Conservation (phyloP, 345 rosid species). For the Hevea brasiliensis region DNA sequence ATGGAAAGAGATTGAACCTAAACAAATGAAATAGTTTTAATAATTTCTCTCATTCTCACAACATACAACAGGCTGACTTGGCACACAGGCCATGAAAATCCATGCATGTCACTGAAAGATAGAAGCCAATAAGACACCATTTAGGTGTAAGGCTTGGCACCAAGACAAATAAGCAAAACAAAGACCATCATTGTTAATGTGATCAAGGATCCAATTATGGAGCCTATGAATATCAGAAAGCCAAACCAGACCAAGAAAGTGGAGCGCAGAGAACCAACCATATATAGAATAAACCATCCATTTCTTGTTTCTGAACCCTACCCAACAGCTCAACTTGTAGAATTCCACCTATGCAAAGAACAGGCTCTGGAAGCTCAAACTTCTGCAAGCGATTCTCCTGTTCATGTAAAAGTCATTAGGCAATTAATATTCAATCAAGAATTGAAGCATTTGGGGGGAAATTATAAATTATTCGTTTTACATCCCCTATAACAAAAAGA, state of each 20-base stretch:
- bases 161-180: background rate
- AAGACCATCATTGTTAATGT: no score
- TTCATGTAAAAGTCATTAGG: slow-evolving; percentile 22
- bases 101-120: background rate
- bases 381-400: slow-evolving; percentile 75
- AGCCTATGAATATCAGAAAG: background rate
- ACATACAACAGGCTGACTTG: background rate
- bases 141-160: background rate
- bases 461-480: no score
- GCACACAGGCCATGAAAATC: background rate
- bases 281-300: slow-evolving; percentile 77
- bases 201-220: background rate
- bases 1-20: no score
- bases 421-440: background rate
- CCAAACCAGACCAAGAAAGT: background rate
- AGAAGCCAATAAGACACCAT: background rate
- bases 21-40: background rate
- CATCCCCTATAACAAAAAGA: no score
- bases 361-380: slow-evolving; percentile 85
- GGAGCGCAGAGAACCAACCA: slow-evolving; percentile 49
- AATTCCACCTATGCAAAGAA: slow-evolving; percentile 79
- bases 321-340: slow-evolving; percentile 80
- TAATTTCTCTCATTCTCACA: background rate
- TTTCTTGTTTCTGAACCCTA: slow-evolving; percentile 81
- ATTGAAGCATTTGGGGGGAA: no score